Conservation (phyloP, 352 stramenopile genomes). For the Lagenidium giganteum region DNA sequence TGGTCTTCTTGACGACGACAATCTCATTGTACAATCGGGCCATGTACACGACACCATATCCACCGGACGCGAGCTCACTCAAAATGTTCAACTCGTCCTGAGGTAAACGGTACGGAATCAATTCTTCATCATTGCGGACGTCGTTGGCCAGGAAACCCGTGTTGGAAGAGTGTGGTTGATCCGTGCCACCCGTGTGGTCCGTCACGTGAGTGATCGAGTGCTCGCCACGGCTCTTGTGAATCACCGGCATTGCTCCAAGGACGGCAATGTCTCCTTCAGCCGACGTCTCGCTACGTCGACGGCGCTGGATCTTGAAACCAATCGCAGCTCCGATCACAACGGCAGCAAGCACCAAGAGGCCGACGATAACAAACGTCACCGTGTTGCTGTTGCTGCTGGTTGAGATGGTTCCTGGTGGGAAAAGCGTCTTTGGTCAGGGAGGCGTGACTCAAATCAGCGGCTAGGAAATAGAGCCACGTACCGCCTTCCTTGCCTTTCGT, state of each 20-base stretch:
- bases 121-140: conserved; percentile 55
- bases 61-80: conserved; percentile 37
- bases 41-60: conserved; percentile 56
- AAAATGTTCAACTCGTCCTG: conserved; percentile 41
- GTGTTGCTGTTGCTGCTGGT: conserved; percentile 7
- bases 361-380: conserved; percentile 12
- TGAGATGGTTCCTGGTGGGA: too few relatives aligned
- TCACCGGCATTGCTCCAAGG: too few relatives aligned
- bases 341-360: conserved; percentile 14
- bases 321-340: conserved; percentile 15
- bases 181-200: neutral
- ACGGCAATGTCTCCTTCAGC: conserved; percentile 14
- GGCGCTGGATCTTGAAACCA: conserved; percentile 18
- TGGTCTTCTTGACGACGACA: conserved; percentile 38
- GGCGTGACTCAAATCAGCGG: too few relatives aligned
- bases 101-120: conserved; percentile 43
- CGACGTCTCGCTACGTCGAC: neutral
- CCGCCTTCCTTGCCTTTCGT: too few relatives aligned
- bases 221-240: neutral
- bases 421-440: too few relatives aligned
- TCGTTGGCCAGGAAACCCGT: conserved; percentile 50
- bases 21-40: conserved; percentile 24
- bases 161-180: conserved; percentile 7
- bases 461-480: too few relatives aligned
- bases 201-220: neutral